These are phyloP conservation scores for Komagataella pastoris DNA, from an alignment of 805 yeast genomes.

Conservation along the genomic window DNA sequence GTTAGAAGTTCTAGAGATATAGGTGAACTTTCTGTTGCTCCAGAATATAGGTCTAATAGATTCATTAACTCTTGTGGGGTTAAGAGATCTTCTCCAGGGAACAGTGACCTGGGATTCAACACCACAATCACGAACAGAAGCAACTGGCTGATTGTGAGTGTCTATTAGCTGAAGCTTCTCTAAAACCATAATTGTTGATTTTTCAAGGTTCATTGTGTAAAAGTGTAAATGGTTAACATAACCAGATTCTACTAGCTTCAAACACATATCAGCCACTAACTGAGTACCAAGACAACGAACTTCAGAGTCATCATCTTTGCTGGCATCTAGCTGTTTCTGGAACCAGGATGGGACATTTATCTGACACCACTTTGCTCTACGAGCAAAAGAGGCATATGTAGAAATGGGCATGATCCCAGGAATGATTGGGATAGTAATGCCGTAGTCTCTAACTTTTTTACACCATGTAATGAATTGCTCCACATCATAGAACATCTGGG, in stretches of 20 bases:
- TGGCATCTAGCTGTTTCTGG: conserved; percentile 56
- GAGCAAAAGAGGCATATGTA: conserved; percentile 82
- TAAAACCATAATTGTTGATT: conserved; percentile 77
- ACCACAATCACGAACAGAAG: conserved; percentile 9
- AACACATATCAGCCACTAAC: conserved; percentile 75
- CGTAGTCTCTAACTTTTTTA: conserved; percentile 47
- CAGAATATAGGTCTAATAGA: conserved; percentile 90
- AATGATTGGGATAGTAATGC: conserved; percentile 75
- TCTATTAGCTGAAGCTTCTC: conserved; percentile 50
- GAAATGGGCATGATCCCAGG: conserved; percentile 99
- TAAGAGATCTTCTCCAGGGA: conserved; percentile 91
- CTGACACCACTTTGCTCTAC: conserved; percentile 93
- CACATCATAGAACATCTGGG: conserved; percentile 95
- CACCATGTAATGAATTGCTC: conserved; percentile 84
- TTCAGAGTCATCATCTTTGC: conserved; percentile 79
- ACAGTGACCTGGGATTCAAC: conserved; percentile 13
- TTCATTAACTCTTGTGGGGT: conserved; percentile 69
- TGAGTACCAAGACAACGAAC: conserved; percentile 82
- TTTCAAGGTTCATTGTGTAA: conserved; percentile 95
- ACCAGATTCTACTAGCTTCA: conserved; percentile 54
- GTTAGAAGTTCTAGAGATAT: conserved; percentile 75
- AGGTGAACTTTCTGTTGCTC: conserved; percentile 87
- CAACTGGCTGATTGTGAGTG: conserved; percentile 18
- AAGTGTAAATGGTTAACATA: conserved; percentile 79
- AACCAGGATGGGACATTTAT: conserved; percentile 69